Percentiles rank a stretch among this genome's conserved stretches.
phyloP scores from a whole-genome alignment of 352 stramenopile species.

The Phytophthora fragariaefolia region DNA sequence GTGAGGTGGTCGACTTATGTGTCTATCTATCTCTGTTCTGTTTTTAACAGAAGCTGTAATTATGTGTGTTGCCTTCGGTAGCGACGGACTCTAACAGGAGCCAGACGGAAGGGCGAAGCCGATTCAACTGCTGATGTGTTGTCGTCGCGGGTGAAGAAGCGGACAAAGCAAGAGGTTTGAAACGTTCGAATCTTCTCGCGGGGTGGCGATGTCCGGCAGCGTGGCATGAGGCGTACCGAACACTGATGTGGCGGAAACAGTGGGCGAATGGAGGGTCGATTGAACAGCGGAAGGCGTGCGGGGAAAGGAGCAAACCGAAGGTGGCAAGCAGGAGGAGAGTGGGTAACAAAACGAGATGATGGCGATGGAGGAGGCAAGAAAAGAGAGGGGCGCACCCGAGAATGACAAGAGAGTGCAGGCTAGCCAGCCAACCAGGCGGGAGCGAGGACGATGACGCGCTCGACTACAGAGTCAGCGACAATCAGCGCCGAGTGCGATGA shows the following conservation, averaged over 20 bases:
- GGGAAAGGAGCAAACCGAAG: constrained; percentile 26
- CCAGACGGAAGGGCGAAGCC: constrained; percentile 76
- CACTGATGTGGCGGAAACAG: constrained; percentile 16
- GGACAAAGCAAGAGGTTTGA: constrained; percentile 74
- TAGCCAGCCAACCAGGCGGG: constrained; percentile 24
- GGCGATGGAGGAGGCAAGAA: constrained; percentile 30
- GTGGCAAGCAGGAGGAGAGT: constrained; percentile 30
- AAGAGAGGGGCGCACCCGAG: constrained; percentile 32
- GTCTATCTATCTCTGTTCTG: constrained; percentile 85
- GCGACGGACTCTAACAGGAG: constrained; percentile 75
- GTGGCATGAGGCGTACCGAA: constrained; percentile 14
- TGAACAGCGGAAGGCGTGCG: constrained; percentile 14
- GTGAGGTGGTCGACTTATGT: constrained; percentile 85
- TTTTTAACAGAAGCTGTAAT: constrained; percentile 94
- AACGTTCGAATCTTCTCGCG: constrained; percentile 24
- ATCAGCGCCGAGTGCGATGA: neutral
- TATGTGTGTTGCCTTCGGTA: constrained; percentile 86
- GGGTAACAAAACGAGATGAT: constrained; percentile 18
- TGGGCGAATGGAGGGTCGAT: constrained; percentile 21
- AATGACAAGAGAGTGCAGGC: constrained; percentile 43
- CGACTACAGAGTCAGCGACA: constrained; percentile 1
- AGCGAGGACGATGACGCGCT: constrained; percentile 7
- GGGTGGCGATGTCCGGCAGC: constrained; percentile 18
- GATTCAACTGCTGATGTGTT: constrained; percentile 46
- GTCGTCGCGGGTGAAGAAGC: constrained; percentile 75